Conservation (phyloP, 495 filamentous ascomycete species). For the Penicillium cataractarum region DNA sequence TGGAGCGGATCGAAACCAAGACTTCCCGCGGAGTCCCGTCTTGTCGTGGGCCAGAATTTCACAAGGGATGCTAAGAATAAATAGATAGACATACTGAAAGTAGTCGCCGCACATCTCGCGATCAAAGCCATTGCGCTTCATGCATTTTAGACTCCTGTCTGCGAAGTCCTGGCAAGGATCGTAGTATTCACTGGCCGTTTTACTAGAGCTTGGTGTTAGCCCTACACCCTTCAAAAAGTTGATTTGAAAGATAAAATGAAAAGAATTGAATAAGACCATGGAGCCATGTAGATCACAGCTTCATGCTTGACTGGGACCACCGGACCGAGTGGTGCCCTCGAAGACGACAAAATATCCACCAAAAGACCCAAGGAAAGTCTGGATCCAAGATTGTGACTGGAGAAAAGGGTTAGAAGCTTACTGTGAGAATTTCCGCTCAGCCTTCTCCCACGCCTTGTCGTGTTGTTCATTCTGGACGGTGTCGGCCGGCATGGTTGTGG, state of each 20-base stretch:
- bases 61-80: neutral
- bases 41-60: neutral
- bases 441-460: slow-evolving; percentile 41
- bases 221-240: neutral
- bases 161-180: slow-evolving; percentile 97
- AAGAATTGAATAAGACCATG: neutral
- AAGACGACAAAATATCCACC: too few species aligned
- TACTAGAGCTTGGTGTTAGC: slow-evolving; percentile 55
- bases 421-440: slow-evolving; percentile 46
- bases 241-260: neutral
- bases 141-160: slow-evolving; percentile 77
- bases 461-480: slow-evolving; percentile 24
- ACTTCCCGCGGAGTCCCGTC: neutral
- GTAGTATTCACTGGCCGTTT: slow-evolving; percentile 80
- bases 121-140: slow-evolving; percentile 84
- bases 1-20: neutral
- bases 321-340: neutral
- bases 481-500: slow-evolving; percentile 20
- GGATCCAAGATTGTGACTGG: neutral
- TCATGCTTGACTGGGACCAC: neutral
- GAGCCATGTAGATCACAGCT: neutral
- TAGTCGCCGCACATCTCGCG: slow-evolving; percentile 88
- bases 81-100: slow-evolving; percentile 68
- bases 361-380: too few species aligned
- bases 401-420: slow-evolving; percentile 28